These are phyloP conservation scores for Rhizomucor miehei DNA, from an alignment of 371 early-diverging fungal species.

Conservation along the genomic window DNA sequence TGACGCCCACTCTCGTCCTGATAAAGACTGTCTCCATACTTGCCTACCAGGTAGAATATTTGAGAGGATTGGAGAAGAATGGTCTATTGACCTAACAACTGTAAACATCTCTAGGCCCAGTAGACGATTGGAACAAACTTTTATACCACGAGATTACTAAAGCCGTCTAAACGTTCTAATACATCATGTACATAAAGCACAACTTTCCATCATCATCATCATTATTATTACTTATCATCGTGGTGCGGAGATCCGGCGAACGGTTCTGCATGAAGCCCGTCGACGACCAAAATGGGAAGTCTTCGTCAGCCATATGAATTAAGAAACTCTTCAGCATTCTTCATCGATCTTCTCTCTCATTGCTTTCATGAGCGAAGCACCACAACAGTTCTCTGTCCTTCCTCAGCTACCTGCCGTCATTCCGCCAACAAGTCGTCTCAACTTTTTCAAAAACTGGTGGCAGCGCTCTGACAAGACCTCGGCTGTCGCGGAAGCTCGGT, in stretches of 20 bases:
- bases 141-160: conserved; percentile 33
- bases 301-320: too few relatives aligned
- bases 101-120: conserved; percentile 17
- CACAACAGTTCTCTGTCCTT: conserved; percentile 8
- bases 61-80: not conserved
- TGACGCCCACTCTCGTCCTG: conserved; percentile 38
- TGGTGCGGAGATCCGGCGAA: too few relatives aligned
- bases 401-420: conserved; percentile 35
- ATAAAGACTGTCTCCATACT: conserved; percentile 32
- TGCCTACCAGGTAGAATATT: conserved; percentile 28
- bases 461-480: conserved; percentile 43
- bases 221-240: too few relatives aligned
- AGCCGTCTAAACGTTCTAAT: not conserved
- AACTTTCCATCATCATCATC: too few relatives aligned
- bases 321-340: not conserved
- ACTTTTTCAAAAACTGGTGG: conserved; percentile 50
- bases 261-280: too few relatives aligned
- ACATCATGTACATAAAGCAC: not conserved
- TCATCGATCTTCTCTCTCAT: conserved; percentile 1
- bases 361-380: not conserved
- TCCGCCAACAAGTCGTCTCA: conserved; percentile 43
- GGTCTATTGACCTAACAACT: too few relatives aligned
- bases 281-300: too few relatives aligned
- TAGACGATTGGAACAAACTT: conserved; percentile 40
- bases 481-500: conserved; percentile 44